Evolutionary conservation across 306 rosid species (phyloP).

Genomic region (Senna siamea): DNA sequence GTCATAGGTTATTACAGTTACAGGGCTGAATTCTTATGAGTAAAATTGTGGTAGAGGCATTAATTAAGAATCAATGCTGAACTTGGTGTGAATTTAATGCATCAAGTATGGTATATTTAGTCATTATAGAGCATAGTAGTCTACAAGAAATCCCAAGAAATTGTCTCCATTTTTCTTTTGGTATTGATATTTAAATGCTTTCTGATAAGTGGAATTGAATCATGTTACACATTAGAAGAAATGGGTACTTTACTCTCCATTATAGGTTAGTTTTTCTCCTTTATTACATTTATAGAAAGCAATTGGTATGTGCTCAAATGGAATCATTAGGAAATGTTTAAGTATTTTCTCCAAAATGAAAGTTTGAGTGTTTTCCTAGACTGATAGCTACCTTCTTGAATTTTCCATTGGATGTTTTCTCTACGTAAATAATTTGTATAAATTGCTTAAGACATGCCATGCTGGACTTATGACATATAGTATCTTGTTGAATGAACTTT

Average conservation of each 20-base stretch:
- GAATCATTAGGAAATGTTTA: too few relatives aligned
- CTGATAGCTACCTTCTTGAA: background rate
- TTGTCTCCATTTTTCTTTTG: background rate
- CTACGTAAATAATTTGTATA: background rate
- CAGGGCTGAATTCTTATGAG: background rate
- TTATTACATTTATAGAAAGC: background rate
- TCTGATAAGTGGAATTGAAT: background rate
- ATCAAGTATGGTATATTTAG: background rate
- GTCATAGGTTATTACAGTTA: too few relatives aligned
- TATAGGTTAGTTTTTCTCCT: conserved; percentile 45
- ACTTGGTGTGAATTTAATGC: background rate
- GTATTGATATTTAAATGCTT: conserved; percentile 10
- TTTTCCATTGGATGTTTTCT: background rate
- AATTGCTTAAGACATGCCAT: conserved; percentile 25
- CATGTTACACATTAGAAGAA: background rate
- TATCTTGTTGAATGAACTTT: conserved; percentile 8
- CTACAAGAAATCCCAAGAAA: background rate
- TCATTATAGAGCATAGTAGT: background rate
- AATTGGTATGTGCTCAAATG: background rate
- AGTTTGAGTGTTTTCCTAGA: background rate
- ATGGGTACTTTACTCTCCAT: conserved; percentile 37
- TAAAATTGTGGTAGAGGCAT: background rate
- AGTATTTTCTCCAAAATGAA: background rate
- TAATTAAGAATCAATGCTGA: background rate
- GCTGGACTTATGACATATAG: background rate